Conservation (phyloP, 768 basidiomycete species). For the Xerocomus spinulosus region DNA sequence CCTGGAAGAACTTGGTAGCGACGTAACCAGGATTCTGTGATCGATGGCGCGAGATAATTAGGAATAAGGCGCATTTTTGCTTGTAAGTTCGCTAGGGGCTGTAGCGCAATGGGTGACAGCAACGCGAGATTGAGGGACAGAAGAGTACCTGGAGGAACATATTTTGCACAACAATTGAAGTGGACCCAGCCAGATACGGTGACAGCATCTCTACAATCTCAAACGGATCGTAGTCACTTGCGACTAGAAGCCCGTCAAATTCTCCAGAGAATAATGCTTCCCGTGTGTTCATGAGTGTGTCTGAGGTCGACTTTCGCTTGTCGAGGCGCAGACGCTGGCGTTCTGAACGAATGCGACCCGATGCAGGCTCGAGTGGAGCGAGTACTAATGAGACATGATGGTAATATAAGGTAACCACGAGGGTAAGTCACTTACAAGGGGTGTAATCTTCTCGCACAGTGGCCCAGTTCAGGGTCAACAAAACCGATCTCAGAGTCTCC, state of each 20-base stretch:
- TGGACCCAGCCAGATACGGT: conserved; percentile 80
- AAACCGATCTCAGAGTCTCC: conserved; percentile 44
- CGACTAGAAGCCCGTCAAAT: conserved; percentile 86
- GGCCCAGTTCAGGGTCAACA: conserved; percentile 85
- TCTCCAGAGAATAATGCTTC: conserved; percentile 82
- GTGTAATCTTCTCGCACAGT: conserved; percentile 74
- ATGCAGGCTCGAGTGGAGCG: conserved; percentile 53
- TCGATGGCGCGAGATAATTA: conserved; percentile 66
- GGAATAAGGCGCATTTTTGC: conserved; percentile 60
- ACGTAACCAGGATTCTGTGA: conserved; percentile 85
- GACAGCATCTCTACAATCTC: conserved; percentile 71
- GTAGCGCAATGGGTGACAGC: conserved; percentile 3
- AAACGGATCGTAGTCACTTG: conserved; percentile 80
- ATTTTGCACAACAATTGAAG: conserved; percentile 81
- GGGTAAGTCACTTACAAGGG: conserved; percentile 43
- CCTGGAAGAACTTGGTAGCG: conserved; percentile 96
- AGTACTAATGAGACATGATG: conserved; percentile 39
- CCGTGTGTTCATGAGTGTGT: conserved; percentile 56
- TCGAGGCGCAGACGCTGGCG: conserved; percentile 65
- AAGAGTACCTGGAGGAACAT: conserved; percentile 66
- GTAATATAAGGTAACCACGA: not conserved
- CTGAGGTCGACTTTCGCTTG: conserved; percentile 72
- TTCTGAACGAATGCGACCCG: conserved; percentile 62
- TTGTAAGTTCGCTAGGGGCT: conserved; percentile 80
- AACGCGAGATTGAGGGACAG: not conserved